Evolutionary conservation across 169 alveolate genomes (phyloP).

Genomic region (Plasmodium coatneyi): DNA sequence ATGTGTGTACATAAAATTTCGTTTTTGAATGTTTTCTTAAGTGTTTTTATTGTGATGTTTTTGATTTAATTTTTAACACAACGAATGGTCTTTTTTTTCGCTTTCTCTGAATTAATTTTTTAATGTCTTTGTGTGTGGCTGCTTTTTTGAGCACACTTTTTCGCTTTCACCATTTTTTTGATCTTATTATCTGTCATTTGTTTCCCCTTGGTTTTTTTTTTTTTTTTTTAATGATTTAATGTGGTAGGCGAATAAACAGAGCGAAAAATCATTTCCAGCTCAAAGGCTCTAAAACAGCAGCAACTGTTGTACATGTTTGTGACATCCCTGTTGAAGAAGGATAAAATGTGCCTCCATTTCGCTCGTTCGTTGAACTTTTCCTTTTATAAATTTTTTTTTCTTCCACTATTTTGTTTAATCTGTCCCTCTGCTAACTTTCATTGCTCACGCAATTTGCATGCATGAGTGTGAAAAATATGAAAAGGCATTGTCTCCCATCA

Average conservation of each 20-base stretch:
- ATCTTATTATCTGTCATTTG: no score
- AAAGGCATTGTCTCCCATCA: not conserved
- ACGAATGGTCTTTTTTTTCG: not conserved
- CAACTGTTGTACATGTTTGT: not conserved
- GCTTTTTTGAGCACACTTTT: not conserved
- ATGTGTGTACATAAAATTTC: not conserved
- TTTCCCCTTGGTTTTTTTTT: not conserved
- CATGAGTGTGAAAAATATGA: not conserved
- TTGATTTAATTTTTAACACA: constrained; percentile 13
- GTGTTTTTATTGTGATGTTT: not conserved
- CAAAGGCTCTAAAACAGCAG: constrained; percentile 2
- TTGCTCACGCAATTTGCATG: not conserved
- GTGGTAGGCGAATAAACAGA: not conserved
- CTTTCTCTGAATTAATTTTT: not conserved
- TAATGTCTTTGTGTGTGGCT: not conserved
- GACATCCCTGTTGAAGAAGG: not conserved
- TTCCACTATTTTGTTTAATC: not conserved
- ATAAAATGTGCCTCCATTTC: not conserved
- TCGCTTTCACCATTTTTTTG: not conserved
- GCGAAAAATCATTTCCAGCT: not conserved
- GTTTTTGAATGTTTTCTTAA: not conserved
- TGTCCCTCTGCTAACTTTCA: not conserved
- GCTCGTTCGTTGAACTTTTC: not conserved
- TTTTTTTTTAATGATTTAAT: not conserved
- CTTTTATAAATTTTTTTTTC: not conserved